Evolutionary conservation across 352 stramenopile species (phyloP).

Genomic region (Pythium aquatile): DNA sequence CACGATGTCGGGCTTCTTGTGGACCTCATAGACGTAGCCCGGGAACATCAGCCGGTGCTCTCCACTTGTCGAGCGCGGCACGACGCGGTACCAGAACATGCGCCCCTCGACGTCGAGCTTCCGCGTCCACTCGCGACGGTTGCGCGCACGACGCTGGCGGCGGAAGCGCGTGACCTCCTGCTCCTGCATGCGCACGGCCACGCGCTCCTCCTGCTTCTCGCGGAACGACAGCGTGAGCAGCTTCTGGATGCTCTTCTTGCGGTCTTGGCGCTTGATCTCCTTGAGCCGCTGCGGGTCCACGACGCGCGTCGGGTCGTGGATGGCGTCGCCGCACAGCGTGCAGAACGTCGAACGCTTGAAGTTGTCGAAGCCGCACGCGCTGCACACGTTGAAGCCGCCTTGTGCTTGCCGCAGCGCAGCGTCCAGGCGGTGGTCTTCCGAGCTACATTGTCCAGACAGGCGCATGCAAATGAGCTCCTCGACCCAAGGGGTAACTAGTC

Average conservation of each 20-base stretch:
- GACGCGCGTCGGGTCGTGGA: constrained; percentile 18
- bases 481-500: background rate
- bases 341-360: constrained; percentile 31
- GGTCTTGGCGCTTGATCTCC: constrained; percentile 20
- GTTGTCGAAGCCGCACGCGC: constrained; percentile 30
- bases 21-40: constrained; percentile 20
- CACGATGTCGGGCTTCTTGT: constrained; percentile 24
- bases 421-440: constrained; percentile 26
- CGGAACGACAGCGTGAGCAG: constrained; percentile 16
- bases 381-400: constrained; percentile 28
- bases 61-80: background rate
- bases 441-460: constrained; percentile 4
- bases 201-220: constrained; percentile 21
- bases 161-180: constrained; percentile 14
- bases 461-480: background rate
- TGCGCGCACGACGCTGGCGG: constrained; percentile 24
- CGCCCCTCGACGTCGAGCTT: constrained; percentile 30
- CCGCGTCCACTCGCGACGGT: constrained; percentile 41
- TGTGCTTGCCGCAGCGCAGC: constrained; percentile 23
- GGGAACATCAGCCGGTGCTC: constrained; percentile 10
- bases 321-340: constrained; percentile 28
- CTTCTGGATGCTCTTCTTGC: constrained; percentile 16
- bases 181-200: constrained; percentile 13
- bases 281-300: constrained; percentile 22
- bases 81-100: constrained; percentile 33